These are phyloP conservation scores for Pezicula rhizophila DNA, from an alignment of 2,329 filamentous ascomycete genomes.

Conservation along the genomic window DNA sequence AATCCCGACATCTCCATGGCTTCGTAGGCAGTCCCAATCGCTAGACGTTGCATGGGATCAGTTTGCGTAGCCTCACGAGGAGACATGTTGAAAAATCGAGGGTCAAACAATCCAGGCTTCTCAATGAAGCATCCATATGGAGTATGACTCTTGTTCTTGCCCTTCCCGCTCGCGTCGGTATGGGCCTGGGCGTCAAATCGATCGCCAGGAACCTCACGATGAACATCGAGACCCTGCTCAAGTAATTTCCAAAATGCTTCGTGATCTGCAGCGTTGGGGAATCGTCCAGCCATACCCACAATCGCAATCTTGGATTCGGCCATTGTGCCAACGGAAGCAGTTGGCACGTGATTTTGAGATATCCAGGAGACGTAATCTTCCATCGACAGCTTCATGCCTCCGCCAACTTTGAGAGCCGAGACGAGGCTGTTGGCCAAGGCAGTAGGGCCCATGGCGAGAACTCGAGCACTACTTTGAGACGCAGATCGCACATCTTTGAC, in stretches of 20 bases:
- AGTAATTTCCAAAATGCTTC: slow-evolving; percentile 71
- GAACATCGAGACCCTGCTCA: slow-evolving; percentile 67
- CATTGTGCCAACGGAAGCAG: slow-evolving; percentile 8
- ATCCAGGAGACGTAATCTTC: slow-evolving; percentile 12
- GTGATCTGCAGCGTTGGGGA: slow-evolving; percentile 64
- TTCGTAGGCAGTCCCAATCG: slow-evolving; percentile 70
- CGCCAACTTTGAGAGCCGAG: slow-evolving; percentile 14
- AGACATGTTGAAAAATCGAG: slow-evolving; percentile 80
- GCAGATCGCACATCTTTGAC: slow-evolving; percentile 7
- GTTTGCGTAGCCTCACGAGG: slow-evolving; percentile 72
- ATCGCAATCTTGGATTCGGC: slow-evolving; percentile 48
- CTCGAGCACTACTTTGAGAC: slow-evolving; percentile 6
- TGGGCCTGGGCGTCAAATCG: slow-evolving; percentile 67
- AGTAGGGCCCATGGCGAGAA: slow-evolving; percentile 17
- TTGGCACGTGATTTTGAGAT: slow-evolving; percentile 10
- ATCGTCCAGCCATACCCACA: slow-evolving; percentile 73
- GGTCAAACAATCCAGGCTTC: slow-evolving; percentile 69
- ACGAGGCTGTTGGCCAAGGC: slow-evolving; percentile 12
- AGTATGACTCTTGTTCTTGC: slow-evolving; percentile 68
- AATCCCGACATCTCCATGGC: slow-evolving; percentile 75
- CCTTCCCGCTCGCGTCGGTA: slow-evolving; percentile 65
- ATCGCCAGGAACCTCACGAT: slow-evolving; percentile 57
- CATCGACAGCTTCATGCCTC: slow-evolving; percentile 10
- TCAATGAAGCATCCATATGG: slow-evolving; percentile 68
- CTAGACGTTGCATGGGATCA: slow-evolving; percentile 73